Percentiles rank a stretch among this genome's conserved stretches.
phyloP scores from a whole-genome alignment of 2,329 filamentous ascomycete species.

The Monosporascus ibericus region DNA sequence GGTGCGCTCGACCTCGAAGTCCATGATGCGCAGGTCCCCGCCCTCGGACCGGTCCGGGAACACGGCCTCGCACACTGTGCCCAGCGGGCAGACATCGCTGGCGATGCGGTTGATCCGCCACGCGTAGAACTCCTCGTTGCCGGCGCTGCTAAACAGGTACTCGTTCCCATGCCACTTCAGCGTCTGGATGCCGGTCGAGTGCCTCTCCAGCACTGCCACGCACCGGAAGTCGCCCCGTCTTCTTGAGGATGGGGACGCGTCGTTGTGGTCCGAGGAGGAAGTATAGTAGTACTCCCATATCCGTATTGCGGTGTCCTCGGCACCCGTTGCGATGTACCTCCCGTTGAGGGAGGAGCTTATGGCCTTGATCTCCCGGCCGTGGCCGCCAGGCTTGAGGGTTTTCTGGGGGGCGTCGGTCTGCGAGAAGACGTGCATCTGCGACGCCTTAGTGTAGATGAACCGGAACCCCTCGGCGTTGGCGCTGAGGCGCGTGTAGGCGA shows the following conservation, averaged over 20 bases:
- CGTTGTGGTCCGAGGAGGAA: not conserved
- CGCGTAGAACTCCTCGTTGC: constrained; percentile 81
- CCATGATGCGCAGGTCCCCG: constrained; percentile 72
- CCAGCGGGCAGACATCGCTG: constrained; percentile 41
- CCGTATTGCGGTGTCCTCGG: constrained; percentile 68
- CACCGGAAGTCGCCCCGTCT: constrained; percentile 32
- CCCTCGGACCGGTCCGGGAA: constrained; percentile 44
- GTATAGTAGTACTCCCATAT: constrained; percentile 51
- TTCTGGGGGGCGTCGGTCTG: constrained; percentile 31
- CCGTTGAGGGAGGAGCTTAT: constrained; percentile 33
- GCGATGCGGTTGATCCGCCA: constrained; percentile 63
- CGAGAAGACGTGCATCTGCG: constrained; percentile 42
- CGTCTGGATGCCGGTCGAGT: constrained; percentile 78
- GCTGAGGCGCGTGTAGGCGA: constrained; percentile 39
- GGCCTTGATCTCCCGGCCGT: constrained; percentile 77
- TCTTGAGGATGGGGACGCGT: not conserved
- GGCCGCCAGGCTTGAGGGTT: constrained; percentile 62
- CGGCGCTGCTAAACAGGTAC: constrained; percentile 79
- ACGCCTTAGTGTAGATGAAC: constrained; percentile 72
- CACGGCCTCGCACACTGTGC: constrained; percentile 50
- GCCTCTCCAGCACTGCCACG: constrained; percentile 63
- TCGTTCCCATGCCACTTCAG: constrained; percentile 66
- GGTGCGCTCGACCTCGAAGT: constrained; percentile 56
- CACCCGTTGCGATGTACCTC: constrained; percentile 56
- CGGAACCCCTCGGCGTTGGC: constrained; percentile 29